Base-by-base conservation (phyloP, 345 rosid species). In the Arabidopsis suecica region DNA sequence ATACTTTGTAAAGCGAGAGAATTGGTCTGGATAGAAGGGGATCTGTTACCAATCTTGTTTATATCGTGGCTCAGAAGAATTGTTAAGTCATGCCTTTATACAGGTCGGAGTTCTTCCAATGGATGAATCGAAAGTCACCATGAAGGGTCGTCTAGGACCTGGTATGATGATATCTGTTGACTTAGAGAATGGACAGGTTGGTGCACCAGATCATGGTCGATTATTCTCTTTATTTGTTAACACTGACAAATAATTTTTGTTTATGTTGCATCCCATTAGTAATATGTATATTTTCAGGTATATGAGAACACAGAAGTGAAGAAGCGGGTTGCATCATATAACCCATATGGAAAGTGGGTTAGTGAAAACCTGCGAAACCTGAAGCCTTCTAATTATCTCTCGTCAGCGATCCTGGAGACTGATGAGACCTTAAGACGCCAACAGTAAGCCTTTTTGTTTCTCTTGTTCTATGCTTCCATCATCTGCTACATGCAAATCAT, bases 161-260 rank as follows among this genome's bases (percentile, higher is more conserved):
- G 99, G 99, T 80, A 95, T 95, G 99, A 95, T 95, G 99, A 95
- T 95, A 78, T 61, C 93, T 70, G 99, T 89, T 73, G 97, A 95
- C 83, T 82, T 95, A 80, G 83, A 63, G 47, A 80, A 82, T 83
- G 99, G 99, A 65, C 96, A 92, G 99, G 99, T 92, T 67, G 78
- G 91, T 88, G 44, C 42, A 54, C 64, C 74, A 33, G 54, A 72
- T 32, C 45, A 45, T 42, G 57, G 70, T 63, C 51, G 33, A 69
- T 54, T 8, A 28, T 44, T 64, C 36, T 79, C 71, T 61, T 59
- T 50, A 58, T 37, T 38, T 42, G 10, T 37, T 18, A 14, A 22
- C 42, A 58, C 22, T 28, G 4, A 28, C 38, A 25, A 37, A 12
- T 62, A 41, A 14, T 40, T 40, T 72, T 3, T 11, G 34, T 37